Percentiles rank a stretch among this genome's conserved stretches.
phyloP scores from a whole-genome alignment of 73 alveolate species.

The Tetrahymena borealis region DNA sequence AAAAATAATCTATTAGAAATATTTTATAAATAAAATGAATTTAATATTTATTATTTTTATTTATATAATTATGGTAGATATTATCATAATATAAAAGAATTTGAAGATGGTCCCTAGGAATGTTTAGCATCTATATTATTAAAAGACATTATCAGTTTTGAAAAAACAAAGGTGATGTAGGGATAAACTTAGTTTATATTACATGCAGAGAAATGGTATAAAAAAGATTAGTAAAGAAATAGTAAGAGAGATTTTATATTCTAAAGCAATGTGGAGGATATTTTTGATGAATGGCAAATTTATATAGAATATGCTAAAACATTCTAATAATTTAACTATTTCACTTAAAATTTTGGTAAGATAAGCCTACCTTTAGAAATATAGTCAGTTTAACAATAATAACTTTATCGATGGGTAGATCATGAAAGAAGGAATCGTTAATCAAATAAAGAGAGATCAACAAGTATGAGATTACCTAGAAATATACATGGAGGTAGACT shows the following conservation, averaged over 20 bases:
- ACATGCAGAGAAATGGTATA: background rate
- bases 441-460: background rate
- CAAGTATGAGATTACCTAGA: background rate
- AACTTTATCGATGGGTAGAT: background rate
- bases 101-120: background rate
- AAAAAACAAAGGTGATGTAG: background rate
- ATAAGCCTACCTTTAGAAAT: background rate
- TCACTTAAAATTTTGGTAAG: background rate
- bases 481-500: background rate
- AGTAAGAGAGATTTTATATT: background rate
- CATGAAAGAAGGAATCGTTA: background rate
- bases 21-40: too few species aligned
- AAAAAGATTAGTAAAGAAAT: background rate
- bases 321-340: background rate
- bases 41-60: too few species aligned
- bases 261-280: background rate
- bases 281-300: background rate
- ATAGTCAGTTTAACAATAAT: background rate
- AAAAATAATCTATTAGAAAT: too few species aligned
- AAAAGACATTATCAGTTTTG: background rate
- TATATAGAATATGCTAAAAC: background rate
- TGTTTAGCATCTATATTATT: background rate
- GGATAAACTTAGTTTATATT: background rate
- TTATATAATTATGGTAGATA: background rate
- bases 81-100: background rate